Percentiles rank a stretch among this genome's conserved stretches.
Evolutionary conservation across 345 rosid genomes (phyloP).

Genomic region (Hirschfeldia incana): DNA sequence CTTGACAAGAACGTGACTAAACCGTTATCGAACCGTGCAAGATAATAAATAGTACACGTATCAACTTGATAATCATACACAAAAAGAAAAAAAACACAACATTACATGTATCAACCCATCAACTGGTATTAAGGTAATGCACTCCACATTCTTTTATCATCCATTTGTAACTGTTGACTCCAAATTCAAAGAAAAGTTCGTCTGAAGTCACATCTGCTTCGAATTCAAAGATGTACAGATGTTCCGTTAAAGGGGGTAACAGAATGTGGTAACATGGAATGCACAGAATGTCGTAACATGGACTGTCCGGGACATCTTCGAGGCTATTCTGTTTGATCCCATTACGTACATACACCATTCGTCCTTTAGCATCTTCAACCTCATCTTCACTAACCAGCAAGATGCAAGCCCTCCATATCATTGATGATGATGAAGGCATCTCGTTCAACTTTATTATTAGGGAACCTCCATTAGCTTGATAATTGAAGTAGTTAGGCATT

Average conservation of each 20-base stretch:
- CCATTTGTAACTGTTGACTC: neutral
- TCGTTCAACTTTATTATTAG: too few species aligned
- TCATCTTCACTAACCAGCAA: neutral
- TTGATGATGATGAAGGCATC: too few species aligned
- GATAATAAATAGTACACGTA: too few species aligned
- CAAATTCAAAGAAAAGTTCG: neutral
- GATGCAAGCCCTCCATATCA: too few species aligned
- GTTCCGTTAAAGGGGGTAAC: neutral
- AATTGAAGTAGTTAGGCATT: too few species aligned
- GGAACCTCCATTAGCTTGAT: too few species aligned
- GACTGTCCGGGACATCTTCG: neutral
- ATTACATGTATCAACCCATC: neutral
- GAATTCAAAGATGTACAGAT: neutral
- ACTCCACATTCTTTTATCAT: neutral
- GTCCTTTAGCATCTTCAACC: neutral
- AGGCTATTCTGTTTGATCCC: neutral
- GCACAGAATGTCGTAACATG: neutral
- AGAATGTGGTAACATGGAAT: neutral
- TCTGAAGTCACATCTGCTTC: neutral
- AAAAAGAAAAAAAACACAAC: too few species aligned
- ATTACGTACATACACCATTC: neutral
- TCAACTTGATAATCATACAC: too few species aligned
- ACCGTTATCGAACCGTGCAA: too few species aligned
- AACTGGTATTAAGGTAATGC: neutral
- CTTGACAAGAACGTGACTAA: too few species aligned